phyloP scores from a whole-genome alignment of 176 grass and related monocot species.

The Thalia dealbata region DNA sequence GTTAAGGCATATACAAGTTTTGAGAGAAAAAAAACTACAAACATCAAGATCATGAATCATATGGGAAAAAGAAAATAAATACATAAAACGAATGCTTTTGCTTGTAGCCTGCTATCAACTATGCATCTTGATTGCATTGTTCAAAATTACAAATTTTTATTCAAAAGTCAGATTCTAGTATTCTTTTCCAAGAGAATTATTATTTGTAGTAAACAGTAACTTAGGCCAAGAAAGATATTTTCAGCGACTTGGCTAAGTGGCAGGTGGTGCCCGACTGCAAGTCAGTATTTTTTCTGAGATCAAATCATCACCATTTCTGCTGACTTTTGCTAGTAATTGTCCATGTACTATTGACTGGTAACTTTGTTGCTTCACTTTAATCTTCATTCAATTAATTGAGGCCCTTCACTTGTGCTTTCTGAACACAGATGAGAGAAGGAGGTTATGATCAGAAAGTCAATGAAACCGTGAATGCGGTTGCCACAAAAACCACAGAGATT shows the following conservation, averaged over 20 bases:
- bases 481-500: slow-evolving; percentile 83
- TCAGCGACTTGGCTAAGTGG: background rate
- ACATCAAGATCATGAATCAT: too few species aligned
- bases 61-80: too few species aligned
- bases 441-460: slow-evolving; percentile 95
- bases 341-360: background rate
- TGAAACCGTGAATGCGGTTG: slow-evolving; percentile 81
- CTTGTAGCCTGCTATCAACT: background rate
- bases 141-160: background rate
- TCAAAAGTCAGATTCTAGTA: too few species aligned
- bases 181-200: background rate
- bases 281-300: background rate
- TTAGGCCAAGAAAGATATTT: background rate
- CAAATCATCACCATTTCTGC: background rate
- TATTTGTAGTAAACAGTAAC: background rate
- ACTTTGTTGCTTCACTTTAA: background rate
- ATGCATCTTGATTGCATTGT: background rate
- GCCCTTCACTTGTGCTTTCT: slow-evolving; percentile 18
- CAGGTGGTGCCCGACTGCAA: background rate
- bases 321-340: too few species aligned
- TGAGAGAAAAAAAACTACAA: too few species aligned
- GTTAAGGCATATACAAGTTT: too few species aligned
- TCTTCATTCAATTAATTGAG: background rate
- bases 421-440: slow-evolving; percentile 75
- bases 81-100: too few species aligned